A percentile compares a stretch with the other conserved stretches of the same genome.
Evolutionary conservation across 2,329 filamentous ascomycete genomes (phyloP).

Genomic region (Penicillium sp.): DNA sequence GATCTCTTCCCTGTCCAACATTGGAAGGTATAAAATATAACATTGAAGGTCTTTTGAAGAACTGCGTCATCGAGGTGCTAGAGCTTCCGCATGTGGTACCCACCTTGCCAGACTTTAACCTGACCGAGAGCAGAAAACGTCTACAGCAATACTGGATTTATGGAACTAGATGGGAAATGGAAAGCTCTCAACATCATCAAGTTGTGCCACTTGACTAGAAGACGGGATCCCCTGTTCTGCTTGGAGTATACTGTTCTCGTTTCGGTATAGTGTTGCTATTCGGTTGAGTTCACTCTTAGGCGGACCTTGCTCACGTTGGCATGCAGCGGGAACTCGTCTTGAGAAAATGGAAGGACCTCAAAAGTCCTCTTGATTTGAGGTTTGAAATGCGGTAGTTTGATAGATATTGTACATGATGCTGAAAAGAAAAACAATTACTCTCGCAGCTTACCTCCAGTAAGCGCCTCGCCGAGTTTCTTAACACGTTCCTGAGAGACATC

Average conservation of each 20-base stretch:
- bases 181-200: too few relatives aligned
- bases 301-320: not conserved
- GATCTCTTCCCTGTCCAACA: not conserved
- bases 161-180: too few relatives aligned
- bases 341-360: not conserved
- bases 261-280: not conserved
- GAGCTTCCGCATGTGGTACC: not conserved
- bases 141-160: not conserved
- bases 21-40: not conserved
- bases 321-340: not conserved
- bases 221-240: not conserved
- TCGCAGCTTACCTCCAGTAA: slow-evolving; percentile 58
- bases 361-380: slow-evolving; percentile 4
- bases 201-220: not conserved
- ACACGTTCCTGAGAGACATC: slow-evolving; percentile 49
- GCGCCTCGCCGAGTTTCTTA: slow-evolving; percentile 56
- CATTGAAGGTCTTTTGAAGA: not conserved
- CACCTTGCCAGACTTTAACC: not conserved
- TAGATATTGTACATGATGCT: slow-evolving; percentile 21
- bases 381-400: slow-evolving; percentile 14
- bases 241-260: not conserved
- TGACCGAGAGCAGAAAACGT: not conserved
- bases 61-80: too few relatives aligned
- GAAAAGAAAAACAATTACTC: slow-evolving; percentile 2
- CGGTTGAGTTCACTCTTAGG: not conserved